Percentiles rank a stretch among this genome's conserved stretches.
Conservation (phyloP, 352 stramenopile species). For the Phytophthora pluvialis region DNA sequence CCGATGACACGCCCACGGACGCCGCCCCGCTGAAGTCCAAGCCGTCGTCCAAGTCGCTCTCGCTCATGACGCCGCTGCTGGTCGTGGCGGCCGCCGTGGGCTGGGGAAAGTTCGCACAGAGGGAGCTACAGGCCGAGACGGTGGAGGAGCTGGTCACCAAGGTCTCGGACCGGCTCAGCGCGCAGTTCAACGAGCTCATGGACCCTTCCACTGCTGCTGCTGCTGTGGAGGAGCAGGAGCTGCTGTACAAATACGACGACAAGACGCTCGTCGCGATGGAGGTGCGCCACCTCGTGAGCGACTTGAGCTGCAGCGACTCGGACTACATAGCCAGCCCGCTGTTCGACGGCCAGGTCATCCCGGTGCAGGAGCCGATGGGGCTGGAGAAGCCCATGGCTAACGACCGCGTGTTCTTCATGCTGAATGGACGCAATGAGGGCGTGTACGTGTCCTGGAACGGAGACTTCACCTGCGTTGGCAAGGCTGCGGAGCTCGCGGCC, state of each 20-base stretch:
- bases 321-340: constrained; percentile 42
- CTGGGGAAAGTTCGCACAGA: constrained; percentile 23
- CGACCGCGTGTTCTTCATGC: constrained; percentile 81
- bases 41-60: constrained; percentile 2
- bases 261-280: constrained; percentile 47
- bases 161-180: constrained; percentile 25
- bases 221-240: constrained; percentile 8
- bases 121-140: constrained; percentile 27
- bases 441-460: constrained; percentile 81
- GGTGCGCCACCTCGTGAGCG: constrained; percentile 44
- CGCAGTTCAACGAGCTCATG: constrained; percentile 19
- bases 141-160: constrained; percentile 27
- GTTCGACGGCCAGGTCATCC: constrained; percentile 37
- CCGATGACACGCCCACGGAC: background rate
- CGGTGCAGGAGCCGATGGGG: constrained; percentile 58
- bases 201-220: background rate
- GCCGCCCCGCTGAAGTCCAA: constrained; percentile 14
- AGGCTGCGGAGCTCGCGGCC: constrained; percentile 53
- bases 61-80: constrained; percentile 24
- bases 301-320: constrained; percentile 44
- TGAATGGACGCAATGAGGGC: constrained; percentile 79
- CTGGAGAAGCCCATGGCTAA: constrained; percentile 25
- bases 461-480: constrained; percentile 60
- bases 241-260: constrained; percentile 69
- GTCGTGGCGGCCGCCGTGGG: constrained; percentile 29